A percentile compares a stretch with the other conserved stretches of the same genome.
These are phyloP conservation scores for Pulicaria dysenterica DNA, from an alignment of 129 eudicot species.

Conservation along the genomic window DNA sequence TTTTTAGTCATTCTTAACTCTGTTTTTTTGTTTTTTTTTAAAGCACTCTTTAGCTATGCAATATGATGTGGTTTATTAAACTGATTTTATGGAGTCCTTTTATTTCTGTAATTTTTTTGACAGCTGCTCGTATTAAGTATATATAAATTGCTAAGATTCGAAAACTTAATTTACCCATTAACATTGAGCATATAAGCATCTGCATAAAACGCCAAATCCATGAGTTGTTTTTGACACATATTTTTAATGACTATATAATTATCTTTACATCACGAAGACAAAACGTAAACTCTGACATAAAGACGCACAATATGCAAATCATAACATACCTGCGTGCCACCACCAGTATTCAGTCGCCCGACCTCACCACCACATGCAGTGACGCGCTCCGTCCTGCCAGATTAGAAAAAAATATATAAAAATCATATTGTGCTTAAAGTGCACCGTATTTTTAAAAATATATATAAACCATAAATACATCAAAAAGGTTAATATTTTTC, in stretches of 20 bases:
- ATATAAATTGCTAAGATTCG: background rate
- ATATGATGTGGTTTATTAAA: background rate
- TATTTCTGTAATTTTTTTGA: constrained; percentile 6
- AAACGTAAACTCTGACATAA: background rate
- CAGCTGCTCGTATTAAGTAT: background rate
- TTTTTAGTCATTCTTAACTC: background rate
- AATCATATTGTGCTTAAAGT: constrained; percentile 2
- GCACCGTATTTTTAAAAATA: background rate
- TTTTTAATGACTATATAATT: background rate
- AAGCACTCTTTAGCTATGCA: constrained; percentile 8
- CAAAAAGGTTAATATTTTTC: background rate
- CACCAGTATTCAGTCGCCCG: constrained; percentile 97
- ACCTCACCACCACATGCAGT: constrained; percentile 96
- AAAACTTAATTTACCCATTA: too few species aligned
- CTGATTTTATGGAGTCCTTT: background rate
- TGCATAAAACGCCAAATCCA: background rate
- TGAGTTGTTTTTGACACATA: background rate
- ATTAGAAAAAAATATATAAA: constrained; percentile 8
- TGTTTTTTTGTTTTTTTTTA: constrained; percentile 1
- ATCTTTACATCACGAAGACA: background rate
- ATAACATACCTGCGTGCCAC: constrained; percentile 82
- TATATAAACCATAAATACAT: constrained; percentile 10
- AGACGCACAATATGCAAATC: background rate
- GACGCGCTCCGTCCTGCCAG: constrained; percentile 80
- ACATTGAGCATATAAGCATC: too few species aligned